phyloP scores from a whole-genome alignment of 2,329 filamentous ascomycete genomes.

The Penicillium sclerotiorum region DNA sequence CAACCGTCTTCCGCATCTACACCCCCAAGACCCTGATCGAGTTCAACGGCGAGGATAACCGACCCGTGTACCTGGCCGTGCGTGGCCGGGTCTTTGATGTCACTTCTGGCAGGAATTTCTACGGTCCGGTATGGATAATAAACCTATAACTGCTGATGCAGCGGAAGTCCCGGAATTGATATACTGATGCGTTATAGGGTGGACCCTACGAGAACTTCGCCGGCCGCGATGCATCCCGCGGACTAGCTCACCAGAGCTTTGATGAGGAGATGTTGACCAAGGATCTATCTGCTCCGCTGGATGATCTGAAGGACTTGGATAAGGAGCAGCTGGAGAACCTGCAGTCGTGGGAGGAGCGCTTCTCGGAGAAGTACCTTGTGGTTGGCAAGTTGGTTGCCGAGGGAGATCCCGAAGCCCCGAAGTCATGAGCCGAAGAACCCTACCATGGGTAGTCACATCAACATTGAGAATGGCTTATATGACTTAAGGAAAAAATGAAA shows the following conservation, averaged over 20 bases:
- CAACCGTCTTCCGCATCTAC: slow-evolving; percentile 84
- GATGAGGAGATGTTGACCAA: slow-evolving; percentile 94
- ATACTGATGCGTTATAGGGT: slow-evolving; percentile 49
- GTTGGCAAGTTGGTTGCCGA: slow-evolving; percentile 81
- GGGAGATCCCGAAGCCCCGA: slow-evolving; percentile 49
- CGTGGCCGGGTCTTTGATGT: slow-evolving; percentile 92
- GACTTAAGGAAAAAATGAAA: neutral
- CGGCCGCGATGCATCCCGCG: slow-evolving; percentile 84
- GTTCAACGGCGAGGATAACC: slow-evolving; percentile 74
- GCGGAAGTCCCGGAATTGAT: neutral
- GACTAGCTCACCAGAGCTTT: slow-evolving; percentile 88
- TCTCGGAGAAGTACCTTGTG: slow-evolving; percentile 91
- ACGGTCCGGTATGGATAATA: slow-evolving; percentile 68
- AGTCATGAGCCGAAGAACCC: slow-evolving; percentile 23
- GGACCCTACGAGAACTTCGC: slow-evolving; percentile 97
- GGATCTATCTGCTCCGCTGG: slow-evolving; percentile 81
- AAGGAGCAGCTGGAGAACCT: slow-evolving; percentile 79
- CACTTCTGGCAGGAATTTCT: slow-evolving; percentile 83
- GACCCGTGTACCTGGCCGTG: slow-evolving; percentile 86
- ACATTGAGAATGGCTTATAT: neutral
- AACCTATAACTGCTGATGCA: neutral
- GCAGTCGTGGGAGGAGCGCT: slow-evolving; percentile 89
- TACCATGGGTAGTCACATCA: no score
- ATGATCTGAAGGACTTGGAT: slow-evolving; percentile 71
- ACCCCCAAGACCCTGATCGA: slow-evolving; percentile 81